Evolutionary conservation across 495 filamentous ascomycete genomes (phyloP).

Genomic region (Penicillium arizonense): DNA sequence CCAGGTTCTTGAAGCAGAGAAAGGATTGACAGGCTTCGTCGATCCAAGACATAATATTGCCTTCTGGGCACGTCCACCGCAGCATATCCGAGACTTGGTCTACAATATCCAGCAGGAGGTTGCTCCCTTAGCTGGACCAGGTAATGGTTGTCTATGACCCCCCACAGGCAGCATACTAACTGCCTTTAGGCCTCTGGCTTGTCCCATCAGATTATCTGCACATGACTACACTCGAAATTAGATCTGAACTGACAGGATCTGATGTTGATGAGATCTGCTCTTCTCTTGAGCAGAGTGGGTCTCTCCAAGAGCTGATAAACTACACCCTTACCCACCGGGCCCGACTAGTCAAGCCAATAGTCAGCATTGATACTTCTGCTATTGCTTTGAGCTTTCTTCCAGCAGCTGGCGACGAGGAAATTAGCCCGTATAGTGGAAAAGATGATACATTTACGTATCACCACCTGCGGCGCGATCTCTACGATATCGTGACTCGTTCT

Average conservation of each 20-base stretch:
- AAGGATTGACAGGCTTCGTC: conserved; percentile 48
- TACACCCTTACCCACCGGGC: conserved; percentile 62
- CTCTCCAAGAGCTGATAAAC: conserved; percentile 54
- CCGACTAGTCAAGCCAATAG: conserved; percentile 73
- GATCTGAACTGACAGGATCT: conserved; percentile 60
- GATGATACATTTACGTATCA: conserved; percentile 79
- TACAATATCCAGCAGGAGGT: conserved; percentile 66
- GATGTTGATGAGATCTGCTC: conserved; percentile 62
- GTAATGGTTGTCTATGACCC: conserved; percentile 46
- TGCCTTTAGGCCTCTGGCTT: conserved; percentile 69
- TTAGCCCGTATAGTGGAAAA: conserved; percentile 9
- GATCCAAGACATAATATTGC: conserved; percentile 80
- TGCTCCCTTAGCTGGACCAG: conserved; percentile 52
- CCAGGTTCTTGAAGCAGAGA: conserved; percentile 45
- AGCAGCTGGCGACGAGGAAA: conserved; percentile 53
- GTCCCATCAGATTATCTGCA: conserved; percentile 77
- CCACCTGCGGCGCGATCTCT: conserved; percentile 81
- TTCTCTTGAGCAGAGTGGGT: conserved; percentile 45
- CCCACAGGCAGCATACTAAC: conserved; percentile 1
- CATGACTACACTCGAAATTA: conserved; percentile 81
- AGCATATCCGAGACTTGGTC: conserved; percentile 63
- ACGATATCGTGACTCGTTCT: conserved; percentile 50
- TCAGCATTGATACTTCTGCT: conserved; percentile 82
- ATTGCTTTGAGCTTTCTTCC: conserved; percentile 85
- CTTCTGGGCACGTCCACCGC: conserved; percentile 83